Evolutionary conservation across 1,284 basidiomycete genomes (phyloP).

Genomic region (Ceratobasidium sp.): DNA sequence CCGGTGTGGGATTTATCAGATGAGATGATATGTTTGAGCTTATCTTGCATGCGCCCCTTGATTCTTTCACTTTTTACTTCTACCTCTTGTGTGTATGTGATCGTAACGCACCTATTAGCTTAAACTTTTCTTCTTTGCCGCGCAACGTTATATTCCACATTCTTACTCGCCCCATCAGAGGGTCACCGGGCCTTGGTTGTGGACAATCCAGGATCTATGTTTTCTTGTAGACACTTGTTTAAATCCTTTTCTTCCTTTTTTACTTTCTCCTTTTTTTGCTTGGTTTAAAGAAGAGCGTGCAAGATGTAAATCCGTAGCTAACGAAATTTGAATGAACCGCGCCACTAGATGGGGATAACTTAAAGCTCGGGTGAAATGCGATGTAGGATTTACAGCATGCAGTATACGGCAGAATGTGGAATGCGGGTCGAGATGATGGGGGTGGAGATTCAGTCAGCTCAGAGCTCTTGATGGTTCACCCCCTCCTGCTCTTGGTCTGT

Average conservation of each 20-base stretch:
- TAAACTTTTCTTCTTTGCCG: too few species aligned
- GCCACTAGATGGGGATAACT: conserved; percentile 16
- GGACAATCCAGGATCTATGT: conserved; percentile 15
- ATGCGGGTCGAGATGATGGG: too few species aligned
- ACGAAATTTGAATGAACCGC: conserved; percentile 38
- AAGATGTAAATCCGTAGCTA: conserved; percentile 42
- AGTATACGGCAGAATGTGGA: too few species aligned
- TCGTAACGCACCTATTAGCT: too few species aligned
- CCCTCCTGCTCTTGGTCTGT: not conserved
- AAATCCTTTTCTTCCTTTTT: conserved; percentile 38
- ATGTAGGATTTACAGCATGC: conserved; percentile 2
- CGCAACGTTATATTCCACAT: conserved; percentile 32
- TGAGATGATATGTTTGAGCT: too few species aligned
- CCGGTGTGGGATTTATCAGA: too few species aligned
- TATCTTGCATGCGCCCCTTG: conserved; percentile 1
- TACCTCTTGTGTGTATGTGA: too few species aligned
- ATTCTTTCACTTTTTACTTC: conserved; percentile 23
- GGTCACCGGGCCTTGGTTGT: conserved; percentile 18
- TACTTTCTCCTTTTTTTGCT: conserved; percentile 45
- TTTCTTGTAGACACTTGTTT: conserved; percentile 30
- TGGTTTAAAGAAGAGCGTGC: conserved; percentile 42
- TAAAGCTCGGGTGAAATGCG: conserved; percentile 12
- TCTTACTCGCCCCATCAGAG: conserved; percentile 19
- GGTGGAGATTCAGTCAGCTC: not conserved
- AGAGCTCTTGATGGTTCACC: conserved; percentile 2